These are phyloP conservation scores for Coprinopsis strossmayeri DNA, from an alignment of 768 basidiomycete species.

Conservation along the genomic window DNA sequence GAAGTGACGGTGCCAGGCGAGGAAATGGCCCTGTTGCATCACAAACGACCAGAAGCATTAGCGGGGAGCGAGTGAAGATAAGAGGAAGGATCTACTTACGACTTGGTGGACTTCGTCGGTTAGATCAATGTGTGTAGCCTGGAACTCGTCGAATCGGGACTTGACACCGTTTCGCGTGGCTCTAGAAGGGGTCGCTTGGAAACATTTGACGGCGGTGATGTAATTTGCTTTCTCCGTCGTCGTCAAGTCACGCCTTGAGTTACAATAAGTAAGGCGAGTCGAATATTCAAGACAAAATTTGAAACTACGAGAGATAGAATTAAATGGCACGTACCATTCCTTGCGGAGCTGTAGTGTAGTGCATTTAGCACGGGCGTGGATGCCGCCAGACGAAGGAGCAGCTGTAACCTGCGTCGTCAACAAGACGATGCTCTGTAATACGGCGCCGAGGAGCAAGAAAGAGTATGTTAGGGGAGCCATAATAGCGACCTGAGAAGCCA, in stretches of 20 bases:
- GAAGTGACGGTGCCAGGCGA: conserved; percentile 17
- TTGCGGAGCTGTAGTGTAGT: not conserved
- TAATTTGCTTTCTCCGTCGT: conserved; percentile 11
- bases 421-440: not conserved
- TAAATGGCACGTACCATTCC: not conserved
- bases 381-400: not conserved
- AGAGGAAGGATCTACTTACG: not conserved
- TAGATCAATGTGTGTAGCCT: conserved; percentile 5
- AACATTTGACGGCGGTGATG: conserved; percentile 16
- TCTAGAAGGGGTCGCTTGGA: conserved; percentile 8
- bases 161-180: not conserved
- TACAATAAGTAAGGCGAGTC: not conserved
- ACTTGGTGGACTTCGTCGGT: conserved; percentile 14
- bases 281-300: no score
- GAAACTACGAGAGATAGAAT: no score
- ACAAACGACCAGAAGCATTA: not conserved
- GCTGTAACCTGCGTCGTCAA: not conserved
- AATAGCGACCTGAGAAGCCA: not conserved
- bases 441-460: not conserved
- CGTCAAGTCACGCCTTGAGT: conserved; percentile 6
- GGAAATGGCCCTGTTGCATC: conserved; percentile 18
- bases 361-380: not conserved
- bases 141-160: conserved; percentile 11
- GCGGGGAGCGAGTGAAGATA: not conserved
- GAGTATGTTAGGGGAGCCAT: not conserved